Evolutionary conservation across 1,139 yeast species (phyloP), one percentile per base, ranked within the genome.

Genomic region (Kodamaea suecica): DNA sequence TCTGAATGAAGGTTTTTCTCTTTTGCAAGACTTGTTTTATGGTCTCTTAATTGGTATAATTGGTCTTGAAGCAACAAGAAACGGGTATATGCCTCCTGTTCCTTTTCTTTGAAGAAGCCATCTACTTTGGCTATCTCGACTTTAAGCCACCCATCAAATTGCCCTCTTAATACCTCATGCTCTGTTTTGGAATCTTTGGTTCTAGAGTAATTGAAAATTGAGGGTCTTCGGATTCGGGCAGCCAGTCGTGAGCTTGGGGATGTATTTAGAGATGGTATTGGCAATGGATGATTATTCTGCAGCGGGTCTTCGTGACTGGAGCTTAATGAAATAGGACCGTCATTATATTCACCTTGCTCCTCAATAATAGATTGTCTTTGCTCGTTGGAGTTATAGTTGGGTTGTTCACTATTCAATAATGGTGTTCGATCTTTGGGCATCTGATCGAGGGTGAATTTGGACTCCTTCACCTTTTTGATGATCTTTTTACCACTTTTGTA

Each of bases 11-110:
- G 37, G 12, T 31, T 38, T 17, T 35, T 41, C 20, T 40, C 42
- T 12, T 34, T 34, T 19, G 43, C 17, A 5, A 47, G 36, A 4
- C 43, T 36, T 13, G 48, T 38, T 34, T 67, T 69, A 46, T 83
- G 90, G 30, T 77, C 79, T 36, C 77, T 66, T 40, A 85, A 53
- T 42, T 78, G 81, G 42, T 72, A 72, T 30, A 86, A 54, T 53
- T 85, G 95, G 44, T 78, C 84, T 47, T 83, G 84, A 15, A 86
- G 53, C 7, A 81, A 53, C 11, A 78, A 58, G 46, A 75, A 81
- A 41, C 90, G 63, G 38, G 77, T 77, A 31, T 78, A 69, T 0
- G 74, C 78, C 27, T 78, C 82, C 21, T 66, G 66, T 49, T 84
- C 94, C 47, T 72, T 78, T 29, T 71, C 76, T 30, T 55, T 61